A percentile compares a stretch with the other conserved stretches of the same genome.
Conservation (phyloP, 2,329 filamentous ascomycete genomes). For the Penicillium hesseltinei region DNA sequence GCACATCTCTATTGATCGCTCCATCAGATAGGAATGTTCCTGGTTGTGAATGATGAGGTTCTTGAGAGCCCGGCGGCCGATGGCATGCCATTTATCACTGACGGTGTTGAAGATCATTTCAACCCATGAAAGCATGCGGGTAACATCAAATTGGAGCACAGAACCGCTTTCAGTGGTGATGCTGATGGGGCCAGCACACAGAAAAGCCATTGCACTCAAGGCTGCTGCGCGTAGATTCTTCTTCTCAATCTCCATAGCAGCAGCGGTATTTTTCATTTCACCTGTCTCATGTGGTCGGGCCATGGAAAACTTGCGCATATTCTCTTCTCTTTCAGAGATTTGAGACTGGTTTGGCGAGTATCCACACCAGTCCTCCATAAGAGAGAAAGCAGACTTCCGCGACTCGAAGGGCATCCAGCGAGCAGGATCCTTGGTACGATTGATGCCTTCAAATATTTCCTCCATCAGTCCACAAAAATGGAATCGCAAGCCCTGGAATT, state of each 20-base stretch:
- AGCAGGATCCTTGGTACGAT: slow-evolving; percentile 76
- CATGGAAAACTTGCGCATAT: slow-evolving; percentile 80
- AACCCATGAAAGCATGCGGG: slow-evolving; percentile 91
- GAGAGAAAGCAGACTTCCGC: slow-evolving; percentile 86
- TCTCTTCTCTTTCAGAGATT: slow-evolving; percentile 77
- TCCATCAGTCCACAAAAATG: slow-evolving; percentile 95
- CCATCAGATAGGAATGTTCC: slow-evolving; percentile 78
- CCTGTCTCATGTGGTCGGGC: slow-evolving; percentile 71
- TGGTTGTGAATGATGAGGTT: slow-evolving; percentile 90
- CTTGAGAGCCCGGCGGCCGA: slow-evolving; percentile 80
- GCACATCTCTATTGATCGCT: slow-evolving; percentile 87
- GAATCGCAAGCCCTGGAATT: slow-evolving; percentile 84
- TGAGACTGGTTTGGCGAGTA: slow-evolving; percentile 88
- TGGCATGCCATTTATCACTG: slow-evolving; percentile 88
- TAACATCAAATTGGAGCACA: slow-evolving; percentile 86
- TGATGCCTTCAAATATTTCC: slow-evolving; percentile 87
- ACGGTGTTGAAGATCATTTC: slow-evolving; percentile 89
- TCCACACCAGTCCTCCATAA: slow-evolving; percentile 99
- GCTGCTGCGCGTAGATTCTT: slow-evolving; percentile 86
- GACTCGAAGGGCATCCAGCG: slow-evolving; percentile 98
- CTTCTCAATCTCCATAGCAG: slow-evolving; percentile 96
- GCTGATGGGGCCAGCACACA: slow-evolving; percentile 80
- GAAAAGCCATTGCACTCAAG: slow-evolving; percentile 88
- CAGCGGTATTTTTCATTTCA: slow-evolving; percentile 75
- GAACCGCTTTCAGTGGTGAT: slow-evolving; percentile 84